Evolutionary conservation across 129 eudicot genomes (phyloP), one percentile per base, ranked within the genome.

Genomic region (Arctium minus): DNA sequence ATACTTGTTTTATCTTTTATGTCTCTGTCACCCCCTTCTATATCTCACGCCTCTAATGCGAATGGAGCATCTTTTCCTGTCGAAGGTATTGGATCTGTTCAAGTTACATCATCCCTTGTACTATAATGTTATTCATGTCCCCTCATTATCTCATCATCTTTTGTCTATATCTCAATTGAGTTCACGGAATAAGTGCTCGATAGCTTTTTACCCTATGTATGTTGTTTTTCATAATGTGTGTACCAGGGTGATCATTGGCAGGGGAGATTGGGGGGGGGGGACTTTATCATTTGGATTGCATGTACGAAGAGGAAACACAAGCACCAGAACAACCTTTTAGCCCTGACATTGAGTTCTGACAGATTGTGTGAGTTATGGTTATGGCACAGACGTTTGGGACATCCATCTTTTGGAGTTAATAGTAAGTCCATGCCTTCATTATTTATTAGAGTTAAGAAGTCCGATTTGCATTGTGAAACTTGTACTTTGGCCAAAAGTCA

Each of bases 401-500:
- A 67, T 67, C 32, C 72, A 67, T 67, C 72, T n/a, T 67, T 67
- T 17, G 11, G 72, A n/a, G 72, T 67, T 67, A 70, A 30, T 39
- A 70, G 31, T 8, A 70, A 29, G 15, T 46, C 37, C 9, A 67
- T 22, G 72, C 33, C 7, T 6, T n/a, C 33, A 5, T 67, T 62
- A 22, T 10, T 62, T 62, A 22, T 56, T 62, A 29, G 69, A 13
- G 27, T 62, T 62, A 22, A 62, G n/a, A 27, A 11, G 69, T 62
- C 69, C 2, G 69, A 62, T 62, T 62, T 62, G 8, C 22, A 15
- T 62, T 62, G 69, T 62, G 69, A 62, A 62, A 62, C 69, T 2
- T 67, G 72, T 67, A 30, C 40, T 35, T 36, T 72, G 76, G 76
- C 76, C 6, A 72, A 72, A 42, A 72, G 50, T 8, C 76, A 72